These are phyloP conservation scores for Rostrohypoxylon terebratum DNA, from an alignment of 495 filamentous ascomycete genomes.

Conservation along the genomic window DNA sequence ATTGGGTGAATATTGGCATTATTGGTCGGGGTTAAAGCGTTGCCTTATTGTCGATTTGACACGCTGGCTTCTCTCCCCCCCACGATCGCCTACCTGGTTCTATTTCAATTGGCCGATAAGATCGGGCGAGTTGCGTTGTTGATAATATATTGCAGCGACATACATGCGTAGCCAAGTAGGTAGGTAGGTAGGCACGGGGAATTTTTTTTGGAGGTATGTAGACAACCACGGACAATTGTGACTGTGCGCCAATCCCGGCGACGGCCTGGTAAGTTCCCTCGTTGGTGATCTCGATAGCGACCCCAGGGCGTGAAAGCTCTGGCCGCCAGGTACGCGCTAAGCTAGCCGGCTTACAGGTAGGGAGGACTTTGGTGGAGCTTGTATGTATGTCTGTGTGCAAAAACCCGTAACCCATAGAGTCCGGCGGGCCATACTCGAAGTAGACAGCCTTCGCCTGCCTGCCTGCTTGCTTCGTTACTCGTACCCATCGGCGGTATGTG, in stretches of 20 bases:
- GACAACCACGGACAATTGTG: constrained; percentile 42
- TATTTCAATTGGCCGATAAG: constrained; percentile 33
- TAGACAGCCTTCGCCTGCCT: constrained; percentile 25
- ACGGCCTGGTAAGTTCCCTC: constrained; percentile 23
- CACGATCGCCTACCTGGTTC: constrained; percentile 22
- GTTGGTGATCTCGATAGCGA: constrained; percentile 38
- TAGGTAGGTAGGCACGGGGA: constrained; percentile 7
- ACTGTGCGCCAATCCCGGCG: constrained; percentile 46
- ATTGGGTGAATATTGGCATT: constrained; percentile 37
- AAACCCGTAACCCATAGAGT: constrained; percentile 23
- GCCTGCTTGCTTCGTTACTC: constrained; percentile 26
- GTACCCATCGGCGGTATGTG: constrained; percentile 26
- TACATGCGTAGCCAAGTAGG: constrained; percentile 4
- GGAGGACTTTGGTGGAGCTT: constrained; percentile 26
- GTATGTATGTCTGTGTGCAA: constrained; percentile 25
- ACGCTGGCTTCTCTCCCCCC: constrained; percentile 32
- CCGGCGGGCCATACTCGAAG: constrained; percentile 30
- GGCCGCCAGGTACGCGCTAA: constrained; percentile 23
- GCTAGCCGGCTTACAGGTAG: constrained; percentile 19
- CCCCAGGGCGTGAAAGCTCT: constrained; percentile 39
- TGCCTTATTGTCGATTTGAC: constrained; percentile 40
- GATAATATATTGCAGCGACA: constrained; percentile 31
- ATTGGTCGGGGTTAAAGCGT: constrained; percentile 21
- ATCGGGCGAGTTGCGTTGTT: constrained; percentile 34
- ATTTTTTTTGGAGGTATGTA: background rate